Conservation (phyloP, 129 eudicot genomes). For the Centrapalus pauciflorus region DNA sequence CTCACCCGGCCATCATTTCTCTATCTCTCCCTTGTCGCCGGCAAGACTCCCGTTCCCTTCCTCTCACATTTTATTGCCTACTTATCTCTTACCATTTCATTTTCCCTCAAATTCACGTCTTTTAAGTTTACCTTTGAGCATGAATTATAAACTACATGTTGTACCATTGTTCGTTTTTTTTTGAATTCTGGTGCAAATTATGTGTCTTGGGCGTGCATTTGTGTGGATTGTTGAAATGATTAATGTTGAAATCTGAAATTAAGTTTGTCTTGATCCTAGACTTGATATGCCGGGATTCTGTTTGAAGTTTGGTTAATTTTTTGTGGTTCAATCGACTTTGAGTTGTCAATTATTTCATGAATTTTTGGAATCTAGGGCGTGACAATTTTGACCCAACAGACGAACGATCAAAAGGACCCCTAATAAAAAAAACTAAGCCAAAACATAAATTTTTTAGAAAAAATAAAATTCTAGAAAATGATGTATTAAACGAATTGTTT, state of each 20-base stretch:
- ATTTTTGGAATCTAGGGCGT: too few relatives aligned
- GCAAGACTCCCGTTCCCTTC: constrained; percentile 9
- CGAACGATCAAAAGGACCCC: too few relatives aligned
- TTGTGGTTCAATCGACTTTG: not conserved
- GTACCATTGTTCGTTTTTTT: constrained; percentile 7
- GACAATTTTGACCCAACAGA: too few relatives aligned
- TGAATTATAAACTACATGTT: not conserved
- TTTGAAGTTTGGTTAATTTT: constrained; percentile 4
- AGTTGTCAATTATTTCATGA: not conserved
- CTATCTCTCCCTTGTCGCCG: constrained; percentile 14
- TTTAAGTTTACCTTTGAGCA: not conserved
- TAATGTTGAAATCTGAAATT: not conserved
- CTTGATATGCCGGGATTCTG: not conserved
- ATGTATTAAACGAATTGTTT: too few relatives aligned
- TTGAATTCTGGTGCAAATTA: constrained; percentile 1
- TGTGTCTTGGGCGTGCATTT: not conserved
- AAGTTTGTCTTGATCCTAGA: constrained; percentile 3
- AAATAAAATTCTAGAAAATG: too few relatives aligned
- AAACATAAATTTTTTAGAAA: too few relatives aligned
- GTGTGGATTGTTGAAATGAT: not conserved
- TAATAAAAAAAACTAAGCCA: too few relatives aligned
- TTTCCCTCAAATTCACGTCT: not conserved
- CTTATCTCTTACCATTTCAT: not conserved
- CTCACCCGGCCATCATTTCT: not conserved
- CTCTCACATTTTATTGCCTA: not conserved